Base-by-base conservation (phyloP, 148 eudicot genomes). In the Simmondsia chinensis region DNA sequence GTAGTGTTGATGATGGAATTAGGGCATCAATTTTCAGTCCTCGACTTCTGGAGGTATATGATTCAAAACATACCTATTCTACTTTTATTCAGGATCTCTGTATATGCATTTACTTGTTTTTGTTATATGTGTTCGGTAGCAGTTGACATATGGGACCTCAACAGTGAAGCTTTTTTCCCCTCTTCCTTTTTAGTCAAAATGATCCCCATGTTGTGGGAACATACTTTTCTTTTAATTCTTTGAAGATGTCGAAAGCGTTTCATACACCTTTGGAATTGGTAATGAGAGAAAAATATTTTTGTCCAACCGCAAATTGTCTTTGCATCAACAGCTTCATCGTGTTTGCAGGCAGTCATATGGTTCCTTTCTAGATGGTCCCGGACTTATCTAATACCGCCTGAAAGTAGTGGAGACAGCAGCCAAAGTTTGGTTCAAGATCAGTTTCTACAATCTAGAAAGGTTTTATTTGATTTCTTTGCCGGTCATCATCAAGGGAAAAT, bases 11-110 rank as follows among this genome's bases (percentile, higher is more conserved):
- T 74, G 77, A 85, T 39, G 83, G 66, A 65, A 68, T 72, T 56
- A 79, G 99, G 71, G 65, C 75, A 39, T 70, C 83, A 53, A 63
- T 63, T 63, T 91, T 91, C 59, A 91, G 95, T 69, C 99, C 99
- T 60, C 88, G 99, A n/a, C 88, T 91, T 33, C 76, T 85, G 99
- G 99, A 91, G 95, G 99, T 85, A 60, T 12, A 37, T 6, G 33
- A 2, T 25, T 47, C 23, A 21, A 18, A 10, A 39, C 34, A 13
- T 25, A 3, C 42, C 5, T 50, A 18, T 26, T 23, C n/a, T n/a
- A n/a, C 22, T 12, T 12, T 15, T 11, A 8, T 39, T 9, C 21
- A 20, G 3, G 19, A 15, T 13, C 9, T 14, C 25, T 11, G 24
- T 21, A n/a, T 42, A 27, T 29, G 50, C 11, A 20, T 37, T 4